These are phyloP conservation scores for Boletus coffeatus DNA, from an alignment of 1,284 basidiomycete species.

Conservation along the genomic window DNA sequence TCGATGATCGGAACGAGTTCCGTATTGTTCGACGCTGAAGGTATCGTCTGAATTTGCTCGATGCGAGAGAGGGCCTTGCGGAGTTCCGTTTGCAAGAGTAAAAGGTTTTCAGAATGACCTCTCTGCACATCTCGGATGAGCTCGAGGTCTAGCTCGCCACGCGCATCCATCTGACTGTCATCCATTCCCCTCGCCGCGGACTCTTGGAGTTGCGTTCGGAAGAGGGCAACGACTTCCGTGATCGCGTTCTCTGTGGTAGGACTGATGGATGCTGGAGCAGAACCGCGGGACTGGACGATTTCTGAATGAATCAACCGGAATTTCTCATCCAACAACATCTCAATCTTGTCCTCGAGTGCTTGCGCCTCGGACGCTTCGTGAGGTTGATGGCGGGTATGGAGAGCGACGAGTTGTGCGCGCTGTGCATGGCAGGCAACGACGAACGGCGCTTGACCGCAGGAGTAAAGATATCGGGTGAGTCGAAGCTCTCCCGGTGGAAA, in stretches of 20 bases:
- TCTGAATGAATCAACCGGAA: conserved; percentile 47
- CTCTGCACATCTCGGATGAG: conserved; percentile 67
- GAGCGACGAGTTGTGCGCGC: conserved; percentile 33
- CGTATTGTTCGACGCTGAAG: conserved; percentile 16
- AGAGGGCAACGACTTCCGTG: conserved; percentile 58
- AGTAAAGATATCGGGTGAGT: conserved; percentile 48
- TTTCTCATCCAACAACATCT: conserved; percentile 60
- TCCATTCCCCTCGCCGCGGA: conserved; percentile 53
- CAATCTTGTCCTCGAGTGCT: conserved; percentile 53
- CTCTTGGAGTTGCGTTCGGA: conserved; percentile 61
- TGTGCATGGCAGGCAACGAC: conserved; percentile 55
- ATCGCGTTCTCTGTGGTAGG: conserved; percentile 54
- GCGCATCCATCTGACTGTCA: conserved; percentile 63
- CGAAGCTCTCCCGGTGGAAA: conserved; percentile 16
- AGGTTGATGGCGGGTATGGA: conserved; percentile 49
- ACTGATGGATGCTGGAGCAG: conserved; percentile 30
- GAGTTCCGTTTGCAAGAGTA: conserved; percentile 55
- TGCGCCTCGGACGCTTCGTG: conserved; percentile 49
- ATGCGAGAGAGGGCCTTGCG: conserved; percentile 38
- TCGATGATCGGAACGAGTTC: conserved; percentile 45
- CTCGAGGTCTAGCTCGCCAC: conserved; percentile 72
- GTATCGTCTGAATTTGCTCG: conserved; percentile 26
- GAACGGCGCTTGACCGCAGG: conserved; percentile 44
- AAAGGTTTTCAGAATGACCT: conserved; percentile 54
- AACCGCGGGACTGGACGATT: conserved; percentile 26